Evolutionary conservation across 2,329 filamentous ascomycete species (phyloP).

Genomic region (Aspergillus glaucus): DNA sequence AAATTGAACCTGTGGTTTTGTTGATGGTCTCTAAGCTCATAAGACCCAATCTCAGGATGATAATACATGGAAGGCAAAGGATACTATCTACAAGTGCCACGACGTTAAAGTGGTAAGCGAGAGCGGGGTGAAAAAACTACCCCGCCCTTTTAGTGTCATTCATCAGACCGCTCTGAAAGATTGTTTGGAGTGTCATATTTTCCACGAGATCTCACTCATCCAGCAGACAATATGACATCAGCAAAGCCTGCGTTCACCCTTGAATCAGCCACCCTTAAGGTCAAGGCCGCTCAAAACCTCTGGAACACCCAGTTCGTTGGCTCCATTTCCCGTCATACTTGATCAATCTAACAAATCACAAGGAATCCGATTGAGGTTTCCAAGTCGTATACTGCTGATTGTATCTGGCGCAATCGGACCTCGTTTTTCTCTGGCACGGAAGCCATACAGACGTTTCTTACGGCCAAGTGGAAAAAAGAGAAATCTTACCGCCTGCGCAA

Average conservation of each 20-base stretch:
- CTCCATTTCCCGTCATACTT: background rate
- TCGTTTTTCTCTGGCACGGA: constrained; percentile 63
- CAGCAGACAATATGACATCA: constrained; percentile 27
- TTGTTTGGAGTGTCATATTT: too few relatives aligned
- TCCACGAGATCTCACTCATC: too few relatives aligned
- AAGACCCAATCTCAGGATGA: too few relatives aligned
- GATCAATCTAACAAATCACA: background rate
- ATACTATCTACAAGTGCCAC: too few relatives aligned
- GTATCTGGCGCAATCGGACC: constrained; percentile 73
- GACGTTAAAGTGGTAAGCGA: too few relatives aligned
- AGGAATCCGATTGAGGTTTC: constrained; percentile 62
- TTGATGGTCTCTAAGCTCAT: too few relatives aligned
- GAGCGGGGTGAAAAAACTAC: too few relatives aligned
- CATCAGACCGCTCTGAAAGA: too few relatives aligned
- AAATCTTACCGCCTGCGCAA: constrained; percentile 69
- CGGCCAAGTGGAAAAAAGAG: constrained; percentile 68
- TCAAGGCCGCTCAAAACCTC: constrained; percentile 74
- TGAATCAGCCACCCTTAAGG: constrained; percentile 66
- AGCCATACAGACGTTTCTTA: constrained; percentile 62
- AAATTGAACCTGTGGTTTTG: too few relatives aligned
- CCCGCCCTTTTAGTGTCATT: too few relatives aligned
- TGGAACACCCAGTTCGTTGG: constrained; percentile 65
- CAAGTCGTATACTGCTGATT: constrained; percentile 67
- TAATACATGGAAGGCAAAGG: too few relatives aligned
- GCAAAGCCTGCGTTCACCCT: constrained; percentile 65